Conservation (phyloP, 352 stramenopile species). For the Phytophthora sp. region DNA sequence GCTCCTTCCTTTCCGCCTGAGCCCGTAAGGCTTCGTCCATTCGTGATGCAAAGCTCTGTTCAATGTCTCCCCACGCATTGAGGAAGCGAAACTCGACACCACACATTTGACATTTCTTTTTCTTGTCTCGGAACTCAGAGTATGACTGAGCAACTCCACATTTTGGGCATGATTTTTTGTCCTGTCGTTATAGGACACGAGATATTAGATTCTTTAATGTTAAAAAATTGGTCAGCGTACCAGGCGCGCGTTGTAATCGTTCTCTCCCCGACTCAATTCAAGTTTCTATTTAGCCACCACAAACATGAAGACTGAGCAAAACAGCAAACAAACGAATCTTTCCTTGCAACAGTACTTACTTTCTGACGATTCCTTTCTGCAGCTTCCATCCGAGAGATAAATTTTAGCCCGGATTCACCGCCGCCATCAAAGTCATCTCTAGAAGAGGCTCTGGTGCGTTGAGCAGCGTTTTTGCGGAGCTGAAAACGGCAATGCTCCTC, state of each 20-base stretch:
- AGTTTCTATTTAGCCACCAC: slow-evolving; percentile 53
- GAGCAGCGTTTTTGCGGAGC: slow-evolving; percentile 25
- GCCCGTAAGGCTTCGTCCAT: slow-evolving; percentile 53
- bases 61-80: slow-evolving; percentile 81
- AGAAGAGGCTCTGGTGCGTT: slow-evolving; percentile 20
- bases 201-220: neutral
- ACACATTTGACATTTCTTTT: slow-evolving; percentile 85
- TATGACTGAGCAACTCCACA: slow-evolving; percentile 77
- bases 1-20: slow-evolving; percentile 53
- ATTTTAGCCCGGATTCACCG: slow-evolving; percentile 34
- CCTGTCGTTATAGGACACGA: slow-evolving; percentile 32
- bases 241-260: slow-evolving; percentile 71
- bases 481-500: slow-evolving; percentile 77
- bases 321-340: neutral
- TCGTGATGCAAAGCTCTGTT: slow-evolving; percentile 61
- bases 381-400: slow-evolving; percentile 81
- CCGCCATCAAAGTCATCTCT: slow-evolving; percentile 41
- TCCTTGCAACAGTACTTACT: slow-evolving; percentile 30
- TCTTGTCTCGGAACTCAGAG: slow-evolving; percentile 87
- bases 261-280: slow-evolving; percentile 72
- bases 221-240: slow-evolving; percentile 20
- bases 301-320: slow-evolving; percentile 1
- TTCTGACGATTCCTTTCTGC: slow-evolving; percentile 81
- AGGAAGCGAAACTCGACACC: slow-evolving; percentile 74
- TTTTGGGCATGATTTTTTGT: slow-evolving; percentile 82